Evolutionary conservation across 352 stramenopile genomes (phyloP), one percentile per base, ranked within the genome.

Genomic region (Phytophthora europaea): DNA sequence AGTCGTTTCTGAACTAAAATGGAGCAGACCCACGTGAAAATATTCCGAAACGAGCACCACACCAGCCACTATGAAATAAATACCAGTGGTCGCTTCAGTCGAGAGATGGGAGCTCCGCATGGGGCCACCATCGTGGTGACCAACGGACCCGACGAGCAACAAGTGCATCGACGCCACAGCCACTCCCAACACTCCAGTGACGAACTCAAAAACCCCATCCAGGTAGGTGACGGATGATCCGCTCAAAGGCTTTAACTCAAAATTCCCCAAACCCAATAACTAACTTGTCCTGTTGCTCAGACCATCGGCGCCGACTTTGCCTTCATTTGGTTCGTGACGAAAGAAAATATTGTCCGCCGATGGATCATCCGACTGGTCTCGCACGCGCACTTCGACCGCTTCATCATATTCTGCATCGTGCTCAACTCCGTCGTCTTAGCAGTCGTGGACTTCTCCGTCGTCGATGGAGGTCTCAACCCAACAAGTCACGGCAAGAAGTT

Each of bases 321-420:
- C 0, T 73, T 91, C 15, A 78, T 70, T 56, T 47, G 59, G 36
- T 56, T 74, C 69, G 26, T 92, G 6, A 72, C 74, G 4, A 72
- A 78, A 6, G 70, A 84, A 3, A 76, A 91, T 34, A 48, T 52
- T 4, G 6, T 94, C 8, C 85, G 87, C 6, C 67, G 68, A 50
- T 13, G 73, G 9, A n/a, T 8, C 47, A 54, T 89, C 81, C 69
- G 36, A 0, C 6, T 93, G 15, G 73, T 76, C 7, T 79, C 70
- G 0, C 87, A 87, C 6, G 67, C 62, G 28, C 79, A 82, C 54
- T 97, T 98, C 55, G 91, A 97, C 47, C 63, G 68, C 0, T 72
- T 98, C 28, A 94, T 97, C 57, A 80, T 97, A 9, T 18, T 79
- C 23, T 80, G 87, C 16, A 97, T 98, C 59, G 63, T 96, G 20